Conservation (phyloP, 2,329 filamentous ascomycete species). For the Colletotrichum phormii region DNA sequence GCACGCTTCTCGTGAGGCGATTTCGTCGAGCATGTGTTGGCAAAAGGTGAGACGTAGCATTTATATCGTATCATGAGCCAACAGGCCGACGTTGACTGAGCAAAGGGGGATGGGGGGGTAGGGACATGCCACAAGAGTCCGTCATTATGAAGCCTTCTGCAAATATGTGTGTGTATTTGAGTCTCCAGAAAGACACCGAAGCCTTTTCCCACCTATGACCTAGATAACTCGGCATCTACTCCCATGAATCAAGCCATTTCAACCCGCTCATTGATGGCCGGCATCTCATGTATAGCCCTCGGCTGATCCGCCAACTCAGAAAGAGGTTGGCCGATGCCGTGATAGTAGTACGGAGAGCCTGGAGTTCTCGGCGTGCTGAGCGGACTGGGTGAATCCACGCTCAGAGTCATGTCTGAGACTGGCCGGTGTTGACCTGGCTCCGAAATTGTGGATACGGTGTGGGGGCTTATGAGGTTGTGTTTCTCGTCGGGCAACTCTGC, state of each 20-base stretch:
- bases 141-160: neutral
- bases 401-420: neutral
- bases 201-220: neutral
- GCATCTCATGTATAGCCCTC: conserved; percentile 25
- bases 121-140: neutral
- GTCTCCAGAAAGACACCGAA: neutral
- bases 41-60: no score
- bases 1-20: no score
- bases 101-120: no score
- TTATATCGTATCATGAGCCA: neutral
- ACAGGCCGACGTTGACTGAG: neutral
- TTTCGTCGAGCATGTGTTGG: no score
- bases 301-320: conserved; percentile 7
- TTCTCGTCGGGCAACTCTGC: conserved; percentile 21
- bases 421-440: neutral
- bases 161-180: neutral
- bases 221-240: neutral
- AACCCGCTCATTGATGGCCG: conserved; percentile 17
- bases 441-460: neutral
- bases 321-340: neutral
- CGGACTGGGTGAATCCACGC: neutral
- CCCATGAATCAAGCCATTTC: neutral
- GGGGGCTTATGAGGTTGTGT: neutral
- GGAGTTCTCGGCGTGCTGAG: conserved; percentile 19
- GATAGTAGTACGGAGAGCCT: neutral